Percentiles rank a stretch among this genome's conserved stretches.
Evolutionary conservation across 345 rosid genomes (phyloP).

Genomic region (Citrus trifoliata): DNA sequence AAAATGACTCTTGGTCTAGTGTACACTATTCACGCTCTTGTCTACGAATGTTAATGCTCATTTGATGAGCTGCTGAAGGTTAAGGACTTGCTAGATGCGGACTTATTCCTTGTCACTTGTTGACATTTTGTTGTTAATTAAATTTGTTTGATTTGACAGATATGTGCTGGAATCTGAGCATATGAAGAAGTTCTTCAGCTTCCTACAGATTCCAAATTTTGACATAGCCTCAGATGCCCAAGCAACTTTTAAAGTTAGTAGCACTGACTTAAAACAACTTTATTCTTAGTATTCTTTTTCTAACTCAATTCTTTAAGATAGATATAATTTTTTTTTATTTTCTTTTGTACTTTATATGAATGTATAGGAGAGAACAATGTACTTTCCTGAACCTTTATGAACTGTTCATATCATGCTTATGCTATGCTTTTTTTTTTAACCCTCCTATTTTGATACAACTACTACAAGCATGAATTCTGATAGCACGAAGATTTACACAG

Average conservation of each 20-base stretch:
- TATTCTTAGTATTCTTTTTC: neutral
- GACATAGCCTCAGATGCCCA: constrained; percentile 49
- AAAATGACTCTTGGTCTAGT: neutral
- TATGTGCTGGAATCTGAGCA: constrained; percentile 41
- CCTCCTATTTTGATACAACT: neutral
- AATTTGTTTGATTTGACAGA: constrained; percentile 26
- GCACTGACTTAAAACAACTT: neutral
- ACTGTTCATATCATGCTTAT: neutral
- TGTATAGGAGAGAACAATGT: neutral
- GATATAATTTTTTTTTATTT: neutral
- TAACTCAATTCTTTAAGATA: neutral
- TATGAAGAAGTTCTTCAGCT: constrained; percentile 40
- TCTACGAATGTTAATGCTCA: neutral
- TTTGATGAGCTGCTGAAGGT: neutral
- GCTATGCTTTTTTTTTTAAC: too few species aligned
- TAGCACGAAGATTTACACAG: constrained; percentile 16
- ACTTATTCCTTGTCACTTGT: neutral
- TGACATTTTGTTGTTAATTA: neutral
- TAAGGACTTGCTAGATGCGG: neutral
- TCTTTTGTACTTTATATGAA: neutral
- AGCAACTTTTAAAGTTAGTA: constrained; percentile 48
- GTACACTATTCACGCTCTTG: neutral
- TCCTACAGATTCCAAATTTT: constrained; percentile 44
- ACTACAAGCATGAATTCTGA: constrained; percentile 8
- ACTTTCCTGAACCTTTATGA: neutral